A percentile compares a stretch with the other conserved stretches of the same genome.
Conservation (phyloP, 495 filamentous ascomycete genomes). For the Tuber brumale region DNA sequence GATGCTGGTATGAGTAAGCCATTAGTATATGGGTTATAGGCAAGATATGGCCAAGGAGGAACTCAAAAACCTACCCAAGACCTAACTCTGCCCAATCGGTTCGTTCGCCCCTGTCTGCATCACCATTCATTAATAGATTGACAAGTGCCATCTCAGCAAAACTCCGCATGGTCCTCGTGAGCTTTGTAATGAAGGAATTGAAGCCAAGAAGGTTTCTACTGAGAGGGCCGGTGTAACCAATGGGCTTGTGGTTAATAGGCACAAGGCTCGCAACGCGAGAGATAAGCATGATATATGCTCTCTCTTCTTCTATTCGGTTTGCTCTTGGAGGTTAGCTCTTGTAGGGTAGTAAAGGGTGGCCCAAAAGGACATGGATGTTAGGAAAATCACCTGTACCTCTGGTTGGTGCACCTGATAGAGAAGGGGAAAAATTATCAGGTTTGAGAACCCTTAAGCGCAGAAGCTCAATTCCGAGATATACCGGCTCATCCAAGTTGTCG, state of each 20-base stretch:
- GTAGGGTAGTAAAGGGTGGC: not conserved
- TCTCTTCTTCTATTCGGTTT: constrained; percentile 53
- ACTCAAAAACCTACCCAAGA: constrained; percentile 54
- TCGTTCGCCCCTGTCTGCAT: constrained; percentile 57
- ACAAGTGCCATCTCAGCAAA: constrained; percentile 71
- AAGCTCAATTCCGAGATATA: constrained; percentile 74
- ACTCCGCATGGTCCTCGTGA: constrained; percentile 71
- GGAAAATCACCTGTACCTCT: constrained; percentile 51
- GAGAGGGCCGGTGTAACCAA: constrained; percentile 90
- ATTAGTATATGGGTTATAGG: constrained; percentile 41
- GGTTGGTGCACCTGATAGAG: constrained; percentile 55
- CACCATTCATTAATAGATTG: constrained; percentile 72
- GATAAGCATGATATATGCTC: constrained; percentile 66
- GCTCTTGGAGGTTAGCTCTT: constrained; percentile 9
- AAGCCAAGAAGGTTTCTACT: constrained; percentile 84
- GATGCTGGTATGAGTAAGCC: constrained; percentile 50
- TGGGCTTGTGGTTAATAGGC: constrained; percentile 70
- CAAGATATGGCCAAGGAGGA: constrained; percentile 3
- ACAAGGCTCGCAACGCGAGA: constrained; percentile 77
- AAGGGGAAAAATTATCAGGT: constrained; percentile 50
- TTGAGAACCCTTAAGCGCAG: constrained; percentile 72
- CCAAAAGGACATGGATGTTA: constrained; percentile 8
- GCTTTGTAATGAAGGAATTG: constrained; percentile 70
- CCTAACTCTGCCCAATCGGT: constrained; percentile 64
- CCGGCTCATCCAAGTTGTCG: constrained; percentile 55